Conservation (phyloP, 148 eudicot genomes). For the Linanthus parryae region DNA sequence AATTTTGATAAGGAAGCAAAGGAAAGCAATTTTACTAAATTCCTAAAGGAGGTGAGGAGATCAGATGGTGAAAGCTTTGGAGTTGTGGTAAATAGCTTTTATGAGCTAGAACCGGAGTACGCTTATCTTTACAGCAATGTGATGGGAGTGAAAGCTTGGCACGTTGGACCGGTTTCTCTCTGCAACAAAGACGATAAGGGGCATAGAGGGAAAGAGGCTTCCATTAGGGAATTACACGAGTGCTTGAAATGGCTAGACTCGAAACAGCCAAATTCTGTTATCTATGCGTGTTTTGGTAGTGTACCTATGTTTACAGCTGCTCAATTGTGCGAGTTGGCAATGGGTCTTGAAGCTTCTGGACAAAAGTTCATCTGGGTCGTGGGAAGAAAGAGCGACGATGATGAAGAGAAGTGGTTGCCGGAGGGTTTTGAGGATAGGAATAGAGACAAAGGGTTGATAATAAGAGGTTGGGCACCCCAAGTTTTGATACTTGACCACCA, state of each 20-base stretch:
- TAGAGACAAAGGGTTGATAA: background rate
- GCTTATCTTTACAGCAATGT: conserved; percentile 13
- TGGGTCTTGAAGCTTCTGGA: conserved; percentile 7
- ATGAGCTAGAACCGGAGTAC: conserved; percentile 23
- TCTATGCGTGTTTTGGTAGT: conserved; percentile 29
- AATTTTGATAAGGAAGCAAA: conserved; percentile 35
- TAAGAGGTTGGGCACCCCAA: conserved; percentile 4
- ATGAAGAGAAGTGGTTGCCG: background rate
- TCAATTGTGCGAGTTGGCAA: conserved; percentile 11
- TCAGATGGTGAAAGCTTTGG: conserved; percentile 23
- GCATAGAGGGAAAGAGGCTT: conserved; percentile 2
- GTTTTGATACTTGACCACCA: conserved; percentile 4
- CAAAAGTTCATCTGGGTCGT: conserved; percentile 16
- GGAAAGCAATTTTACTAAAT: conserved; percentile 19
- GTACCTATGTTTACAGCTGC: background rate
- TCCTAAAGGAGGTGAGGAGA: conserved; percentile 31
- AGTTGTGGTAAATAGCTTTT: conserved; percentile 30
- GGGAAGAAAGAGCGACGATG: background rate
- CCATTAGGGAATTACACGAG: conserved; percentile 9
- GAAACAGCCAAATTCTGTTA: conserved; percentile 21
- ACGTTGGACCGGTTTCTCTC: conserved; percentile 22
- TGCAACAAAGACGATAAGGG: conserved; percentile 17
- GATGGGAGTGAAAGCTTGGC: conserved; percentile 19
- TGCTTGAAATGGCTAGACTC: conserved; percentile 24
- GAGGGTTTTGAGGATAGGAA: background rate